Evolutionary conservation across 2,329 filamentous ascomycete species (phyloP), one percentile per base, ranked within the genome.

Genomic region (Aspergillus ruber): DNA sequence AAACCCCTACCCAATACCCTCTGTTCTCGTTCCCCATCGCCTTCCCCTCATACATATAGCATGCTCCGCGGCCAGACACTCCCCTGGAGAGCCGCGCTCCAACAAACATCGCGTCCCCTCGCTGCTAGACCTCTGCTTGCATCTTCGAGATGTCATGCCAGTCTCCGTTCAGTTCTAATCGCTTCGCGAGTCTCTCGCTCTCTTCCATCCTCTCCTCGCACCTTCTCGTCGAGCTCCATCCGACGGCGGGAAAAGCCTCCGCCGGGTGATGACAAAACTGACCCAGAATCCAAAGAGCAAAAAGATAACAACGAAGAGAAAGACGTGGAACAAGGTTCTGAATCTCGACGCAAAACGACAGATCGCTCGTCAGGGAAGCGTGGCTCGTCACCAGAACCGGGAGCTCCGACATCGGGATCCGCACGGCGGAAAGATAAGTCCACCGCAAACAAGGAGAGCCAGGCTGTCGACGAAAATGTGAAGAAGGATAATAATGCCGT

Each of bases 41-140:
- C 27, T n/a, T 32, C 41, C 42, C 41, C 42, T 21, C 45, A 47
- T 46, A 56, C 52, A 60, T 46, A 56, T 62, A 77, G 70, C 67
- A 85, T 85, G 82, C 74, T 82, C 66, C 80, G 81, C 72, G 76
- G 79, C 61, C 80, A 81, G 68, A 79, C 77, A 56, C 69, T 84
- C 62, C 79, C 81, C 70, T 85, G 82, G 82, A 79, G 82, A 73
- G 72, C 74, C 67, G 80, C 79, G 59, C 73, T 81, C 61, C 75
- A 74, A 55, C 72, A 73, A 58, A 72, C 74, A 50, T 70, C 71
- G 59, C 71, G 70, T 46, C 66, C 67, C 50, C 52, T 68, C 45
- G 50, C 62, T 43, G 63, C 62, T 43, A 60, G 66, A 43, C 61
- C 66, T 44, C 56, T 64, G 42, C 51, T 66, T 40, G 51, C 63